Base-by-base conservation (phyloP, 495 filamentous ascomycete species). In the Xylaria scruposa region DNA sequence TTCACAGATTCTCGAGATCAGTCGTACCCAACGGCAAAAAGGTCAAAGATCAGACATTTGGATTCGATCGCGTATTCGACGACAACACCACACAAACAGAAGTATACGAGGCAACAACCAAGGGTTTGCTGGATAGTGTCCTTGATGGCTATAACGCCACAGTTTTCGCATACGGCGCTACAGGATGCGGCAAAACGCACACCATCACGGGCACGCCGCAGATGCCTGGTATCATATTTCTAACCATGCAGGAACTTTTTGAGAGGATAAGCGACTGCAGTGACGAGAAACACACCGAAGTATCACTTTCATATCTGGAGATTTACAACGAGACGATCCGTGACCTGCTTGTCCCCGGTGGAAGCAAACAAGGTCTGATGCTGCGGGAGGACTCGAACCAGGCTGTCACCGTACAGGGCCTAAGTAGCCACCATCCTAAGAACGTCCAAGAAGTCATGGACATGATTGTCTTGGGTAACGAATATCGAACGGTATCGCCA, bases 261-360 rank as follows among this genome's bases (percentile, higher is more conserved):
- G 95, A 98, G 81, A 91, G 93, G 76, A 98, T 99, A 71, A 83
- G 87, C n/a, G 97, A 98, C 49, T 83, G 92, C 49, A 90, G 89
- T 49, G 88, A 89, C 63, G 94, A 98, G 70, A 98, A 98, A 78
- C 85, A 90, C 19, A 95, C 94, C 21, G 94, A 98, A 76, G 81
- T 99, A 44, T 94, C 94, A 0, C 90, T 99, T 13, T 98, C 95
- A 0, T 99, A 98, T 80, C 88, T 99, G 19, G 96, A 99, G 78
- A 99, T 99, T 59, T 99, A 99, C 85, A 99, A 99, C 78, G 96
- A 99, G 81, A 98, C 95, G 0, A 99, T 99, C 72, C 92, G 96
- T 51, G 96, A 99, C 81, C 83, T 99, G 74, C 88, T 99, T 13
- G 91, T 97, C 24, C 92, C 93, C 5, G 92, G 93, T 33, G 93